Conservation (phyloP, 495 filamentous ascomycete species). For the Penicillium antarcticum region DNA sequence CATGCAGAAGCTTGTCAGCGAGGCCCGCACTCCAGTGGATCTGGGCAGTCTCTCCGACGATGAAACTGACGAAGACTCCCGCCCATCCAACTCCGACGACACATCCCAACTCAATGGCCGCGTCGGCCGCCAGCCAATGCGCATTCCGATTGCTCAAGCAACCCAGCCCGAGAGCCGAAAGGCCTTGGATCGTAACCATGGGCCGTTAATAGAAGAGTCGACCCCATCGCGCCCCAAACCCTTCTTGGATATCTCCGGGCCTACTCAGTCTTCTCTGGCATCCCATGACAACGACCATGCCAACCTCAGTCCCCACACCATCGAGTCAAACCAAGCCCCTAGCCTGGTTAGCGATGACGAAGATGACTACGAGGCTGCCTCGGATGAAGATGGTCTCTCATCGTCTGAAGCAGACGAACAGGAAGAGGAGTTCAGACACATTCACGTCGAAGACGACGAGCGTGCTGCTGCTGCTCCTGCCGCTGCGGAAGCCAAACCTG, state of each 20-base stretch:
- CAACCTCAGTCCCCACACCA: slow-evolving; percentile 75
- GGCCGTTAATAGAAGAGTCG: slow-evolving; percentile 26
- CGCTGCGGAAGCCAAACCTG: slow-evolving; percentile 33
- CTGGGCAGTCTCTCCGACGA: slow-evolving; percentile 49
- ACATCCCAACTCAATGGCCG: slow-evolving; percentile 16
- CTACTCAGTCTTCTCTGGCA: slow-evolving; percentile 29
- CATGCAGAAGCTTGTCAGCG: slow-evolving; percentile 49
- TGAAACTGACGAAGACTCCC: slow-evolving; percentile 49
- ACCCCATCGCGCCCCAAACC: slow-evolving; percentile 32
- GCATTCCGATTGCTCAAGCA: slow-evolving; percentile 54
- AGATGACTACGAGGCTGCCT: slow-evolving; percentile 61
- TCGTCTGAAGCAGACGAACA: slow-evolving; percentile 44
- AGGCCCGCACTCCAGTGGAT: slow-evolving; percentile 21
- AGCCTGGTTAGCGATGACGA: slow-evolving; percentile 86
- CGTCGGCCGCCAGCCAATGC: slow-evolving; percentile 49
- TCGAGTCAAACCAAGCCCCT: slow-evolving; percentile 75
- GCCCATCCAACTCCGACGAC: slow-evolving; percentile 48
- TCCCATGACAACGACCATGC: slow-evolving; percentile 49
- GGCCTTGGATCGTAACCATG: slow-evolving; percentile 35
- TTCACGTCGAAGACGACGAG: slow-evolving; percentile 53
- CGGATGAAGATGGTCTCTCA: slow-evolving; percentile 45
- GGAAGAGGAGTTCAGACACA: slow-evolving; percentile 48
- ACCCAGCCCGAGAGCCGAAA: slow-evolving; percentile 55
- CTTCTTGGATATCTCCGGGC: slow-evolving; percentile 33
- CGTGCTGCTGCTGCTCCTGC: slow-evolving; percentile 30